Evolutionary conservation across 257 asterid genomes (phyloP).

Genomic region (Penstemon eatonii): DNA sequence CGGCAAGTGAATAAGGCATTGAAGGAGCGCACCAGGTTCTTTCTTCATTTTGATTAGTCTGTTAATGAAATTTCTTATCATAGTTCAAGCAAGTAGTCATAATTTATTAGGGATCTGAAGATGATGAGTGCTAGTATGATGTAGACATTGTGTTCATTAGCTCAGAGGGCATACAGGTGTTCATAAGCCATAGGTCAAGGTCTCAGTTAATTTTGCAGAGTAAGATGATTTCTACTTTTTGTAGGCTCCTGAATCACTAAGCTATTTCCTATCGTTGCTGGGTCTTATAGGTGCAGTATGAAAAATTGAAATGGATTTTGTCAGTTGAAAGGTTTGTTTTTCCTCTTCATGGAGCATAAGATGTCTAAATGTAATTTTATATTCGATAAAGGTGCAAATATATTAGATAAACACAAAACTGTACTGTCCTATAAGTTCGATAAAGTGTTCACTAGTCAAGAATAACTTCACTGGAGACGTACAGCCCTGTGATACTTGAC

Average conservation of each 20-base stretch:
- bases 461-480: too few relatives aligned
- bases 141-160: conserved; percentile 12
- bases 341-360: background rate
- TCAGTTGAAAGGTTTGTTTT: background rate
- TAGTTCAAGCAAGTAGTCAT: conserved; percentile 19
- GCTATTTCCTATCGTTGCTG: too few relatives aligned
- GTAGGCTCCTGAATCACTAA: too few relatives aligned
- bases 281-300: background rate
- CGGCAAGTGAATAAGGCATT: conserved; percentile 81
- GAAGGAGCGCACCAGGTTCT: conserved; percentile 80
- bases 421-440: background rate
- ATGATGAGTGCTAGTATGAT: conserved; percentile 25
- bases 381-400: background rate
- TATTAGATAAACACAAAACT: background rate
- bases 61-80: background rate
- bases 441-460: too few relatives aligned
- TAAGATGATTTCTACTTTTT: background rate
- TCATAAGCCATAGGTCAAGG: conserved; percentile 17
- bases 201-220: conserved; percentile 13
- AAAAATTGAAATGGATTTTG: background rate
- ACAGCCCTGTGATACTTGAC: too few relatives aligned
- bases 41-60: conserved; percentile 11
- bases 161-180: conserved; percentile 10
- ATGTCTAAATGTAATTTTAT: background rate
- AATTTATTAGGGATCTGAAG: conserved; percentile 10